A percentile compares a stretch with the other conserved stretches of the same genome.
phyloP scores from a whole-genome alignment of 768 basidiomycete genomes.

The Cyathus striatus region DNA sequence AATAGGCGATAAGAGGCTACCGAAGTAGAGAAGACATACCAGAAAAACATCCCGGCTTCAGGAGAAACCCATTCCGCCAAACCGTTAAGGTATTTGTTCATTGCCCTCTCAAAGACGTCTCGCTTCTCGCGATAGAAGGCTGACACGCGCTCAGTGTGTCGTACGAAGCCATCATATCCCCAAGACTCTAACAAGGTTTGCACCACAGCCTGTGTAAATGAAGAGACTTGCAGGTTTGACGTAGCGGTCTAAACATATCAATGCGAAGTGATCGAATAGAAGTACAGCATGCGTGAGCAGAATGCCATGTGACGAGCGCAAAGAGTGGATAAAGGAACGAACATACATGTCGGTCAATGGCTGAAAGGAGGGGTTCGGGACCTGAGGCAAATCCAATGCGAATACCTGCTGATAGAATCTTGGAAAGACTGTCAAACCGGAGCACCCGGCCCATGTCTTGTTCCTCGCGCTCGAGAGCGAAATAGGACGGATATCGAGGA shows the following conservation, averaged over 20 bases:
- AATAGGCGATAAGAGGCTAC: neutral
- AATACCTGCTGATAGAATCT: conserved; percentile 73
- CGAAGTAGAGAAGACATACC: conserved; percentile 27
- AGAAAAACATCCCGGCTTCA: conserved; percentile 87
- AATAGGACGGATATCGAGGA: conserved; percentile 72
- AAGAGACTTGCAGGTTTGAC: conserved; percentile 63
- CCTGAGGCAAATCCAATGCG: conserved; percentile 81
- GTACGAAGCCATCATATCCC: conserved; percentile 72
- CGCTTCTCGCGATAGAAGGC: conserved; percentile 69
- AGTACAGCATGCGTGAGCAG: no score
- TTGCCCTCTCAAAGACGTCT: conserved; percentile 72
- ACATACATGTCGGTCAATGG: conserved; percentile 68
- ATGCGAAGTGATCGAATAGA: neutral
- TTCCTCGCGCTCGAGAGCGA: conserved; percentile 67
- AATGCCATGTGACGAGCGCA: neutral
- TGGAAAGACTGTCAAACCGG: conserved; percentile 88
- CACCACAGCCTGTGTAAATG: conserved; percentile 59
- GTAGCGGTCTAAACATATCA: conserved; percentile 45
- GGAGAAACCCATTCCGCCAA: conserved; percentile 71
- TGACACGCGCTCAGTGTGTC: conserved; percentile 67
- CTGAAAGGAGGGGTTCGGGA: conserved; percentile 59
- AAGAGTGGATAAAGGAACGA: conserved; percentile 2
- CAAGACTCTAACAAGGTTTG: conserved; percentile 57
- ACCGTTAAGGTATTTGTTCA: conserved; percentile 71
- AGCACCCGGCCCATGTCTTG: conserved; percentile 73